These are phyloP conservation scores for Catunica adiposa DNA, from an alignment of 2,329 filamentous ascomycete species.

Conservation along the genomic window DNA sequence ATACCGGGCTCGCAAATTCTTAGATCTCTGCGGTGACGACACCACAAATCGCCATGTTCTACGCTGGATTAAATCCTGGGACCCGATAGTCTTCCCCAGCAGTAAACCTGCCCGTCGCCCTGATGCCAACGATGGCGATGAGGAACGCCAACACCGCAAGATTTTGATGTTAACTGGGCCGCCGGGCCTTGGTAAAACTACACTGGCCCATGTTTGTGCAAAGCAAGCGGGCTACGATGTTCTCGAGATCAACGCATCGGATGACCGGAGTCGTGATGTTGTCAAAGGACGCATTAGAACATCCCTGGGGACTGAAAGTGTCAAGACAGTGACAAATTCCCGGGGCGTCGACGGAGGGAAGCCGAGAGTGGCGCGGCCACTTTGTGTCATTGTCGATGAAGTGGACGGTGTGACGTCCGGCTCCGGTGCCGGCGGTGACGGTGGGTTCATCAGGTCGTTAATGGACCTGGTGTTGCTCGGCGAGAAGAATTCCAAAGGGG, in stretches of 20 bases:
- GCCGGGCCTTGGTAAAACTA: conserved; percentile 89
- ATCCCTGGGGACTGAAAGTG: conserved; percentile 83
- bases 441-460: conserved; percentile 85
- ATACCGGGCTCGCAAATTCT: conserved; percentile 80
- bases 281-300: conserved; percentile 85
- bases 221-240: conserved; percentile 91
- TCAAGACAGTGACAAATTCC: conserved; percentile 52
- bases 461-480: conserved; percentile 80
- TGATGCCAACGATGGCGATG: conserved; percentile 28
- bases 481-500: conserved; percentile 49
- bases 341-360: not conserved
- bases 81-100: conserved; percentile 77
- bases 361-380: conserved; percentile 54
- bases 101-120: conserved; percentile 32
- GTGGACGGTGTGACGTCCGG: conserved; percentile 87
- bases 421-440: conserved; percentile 61
- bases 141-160: conserved; percentile 64
- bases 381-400: conserved; percentile 91
- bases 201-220: conserved; percentile 87
- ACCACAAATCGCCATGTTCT: conserved; percentile 80
- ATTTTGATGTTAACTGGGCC: conserved; percentile 82
- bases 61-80: conserved; percentile 89
- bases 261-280: conserved; percentile 77
- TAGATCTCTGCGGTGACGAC: conserved; percentile 88
- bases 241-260: conserved; percentile 93